Conservation (phyloP, 768 basidiomycete species). For the Boletales sp. region DNA sequence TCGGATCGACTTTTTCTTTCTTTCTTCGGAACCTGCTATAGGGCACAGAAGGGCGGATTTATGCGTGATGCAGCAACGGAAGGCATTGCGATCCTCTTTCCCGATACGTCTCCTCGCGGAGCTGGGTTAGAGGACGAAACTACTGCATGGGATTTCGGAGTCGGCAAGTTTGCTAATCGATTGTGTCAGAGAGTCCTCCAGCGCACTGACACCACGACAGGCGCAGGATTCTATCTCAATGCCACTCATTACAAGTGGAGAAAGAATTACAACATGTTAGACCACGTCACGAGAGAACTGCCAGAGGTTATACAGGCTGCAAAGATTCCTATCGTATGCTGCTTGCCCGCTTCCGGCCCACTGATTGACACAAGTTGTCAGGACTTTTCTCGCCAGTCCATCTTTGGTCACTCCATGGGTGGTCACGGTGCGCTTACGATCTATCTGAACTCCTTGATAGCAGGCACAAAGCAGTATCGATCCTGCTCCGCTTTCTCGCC, state of each 20-base stretch:
- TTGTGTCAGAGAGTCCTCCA: not conserved
- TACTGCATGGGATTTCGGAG: conserved; percentile 87
- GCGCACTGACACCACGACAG: conserved; percentile 26
- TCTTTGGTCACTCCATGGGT: conserved; percentile 97
- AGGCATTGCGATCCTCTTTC: conserved; percentile 84
- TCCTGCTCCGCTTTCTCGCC: conserved; percentile 90
- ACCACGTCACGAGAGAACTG: conserved; percentile 79
- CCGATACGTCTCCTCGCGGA: conserved; percentile 94
- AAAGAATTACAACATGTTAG: conserved; percentile 86
- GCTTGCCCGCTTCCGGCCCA: not conserved
- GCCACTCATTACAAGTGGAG: conserved; percentile 75
- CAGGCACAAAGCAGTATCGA: conserved; percentile 62
- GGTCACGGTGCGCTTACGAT: conserved; percentile 93
- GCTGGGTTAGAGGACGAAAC: conserved; percentile 83
- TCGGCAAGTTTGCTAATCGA: conserved; percentile 42
- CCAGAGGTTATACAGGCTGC: conserved; percentile 73
- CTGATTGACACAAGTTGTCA: conserved; percentile 25
- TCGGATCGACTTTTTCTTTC: not conserved
- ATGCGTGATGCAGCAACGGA: conserved; percentile 80
- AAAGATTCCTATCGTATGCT: conserved; percentile 71
- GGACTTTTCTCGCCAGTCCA: conserved; percentile 82
- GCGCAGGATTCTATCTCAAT: conserved; percentile 94
- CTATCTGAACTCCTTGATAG: conserved; percentile 66
- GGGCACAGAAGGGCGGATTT: conserved; percentile 93
- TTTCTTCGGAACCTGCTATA: conserved; percentile 24